Percentiles rank a stretch among this genome's conserved stretches.
Conservation (phyloP, 257 asterid species). For the Eustoma russellianum region DNA sequence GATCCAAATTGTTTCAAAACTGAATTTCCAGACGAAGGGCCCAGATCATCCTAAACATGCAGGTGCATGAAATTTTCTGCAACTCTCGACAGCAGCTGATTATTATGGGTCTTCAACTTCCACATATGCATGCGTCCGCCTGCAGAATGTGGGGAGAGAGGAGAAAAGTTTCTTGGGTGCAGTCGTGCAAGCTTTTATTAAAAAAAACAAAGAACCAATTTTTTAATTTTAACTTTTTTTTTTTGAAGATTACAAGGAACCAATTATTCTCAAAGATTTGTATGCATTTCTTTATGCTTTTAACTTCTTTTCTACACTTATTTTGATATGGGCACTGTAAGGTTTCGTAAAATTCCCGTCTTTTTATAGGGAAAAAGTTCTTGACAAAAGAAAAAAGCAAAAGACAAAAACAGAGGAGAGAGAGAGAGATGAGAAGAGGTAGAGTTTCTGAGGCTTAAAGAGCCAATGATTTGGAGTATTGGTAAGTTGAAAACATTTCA, state of each 20-base stretch:
- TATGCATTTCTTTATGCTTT: not conserved
- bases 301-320: not conserved
- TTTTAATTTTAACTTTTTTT: conserved; percentile 18
- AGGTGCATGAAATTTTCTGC: conserved; percentile 10
- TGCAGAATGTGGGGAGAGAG: conserved; percentile 15
- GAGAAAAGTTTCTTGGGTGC: conserved; percentile 22
- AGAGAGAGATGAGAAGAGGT: not conserved
- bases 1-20: no score
- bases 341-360: conserved; percentile 12
- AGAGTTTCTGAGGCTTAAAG: no score
- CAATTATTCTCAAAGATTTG: no score
- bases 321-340: not conserved
- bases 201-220: conserved; percentile 20
- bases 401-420: conserved; percentile 34
- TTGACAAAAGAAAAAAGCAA: conserved; percentile 15
- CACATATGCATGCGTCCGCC: conserved; percentile 41
- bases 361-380: conserved; percentile 11
- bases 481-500: conserved; percentile 40
- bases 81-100: conserved; percentile 18
- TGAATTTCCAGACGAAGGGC: not conserved
- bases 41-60: conserved; percentile 3
- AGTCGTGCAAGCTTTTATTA: conserved; percentile 12
- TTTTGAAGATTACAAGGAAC: no score
- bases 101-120: conserved; percentile 24
- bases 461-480: conserved; percentile 42